phyloP scores from a whole-genome alignment of 2,329 filamentous ascomycete genomes.

The Ophiostoma triangulosporum region DNA sequence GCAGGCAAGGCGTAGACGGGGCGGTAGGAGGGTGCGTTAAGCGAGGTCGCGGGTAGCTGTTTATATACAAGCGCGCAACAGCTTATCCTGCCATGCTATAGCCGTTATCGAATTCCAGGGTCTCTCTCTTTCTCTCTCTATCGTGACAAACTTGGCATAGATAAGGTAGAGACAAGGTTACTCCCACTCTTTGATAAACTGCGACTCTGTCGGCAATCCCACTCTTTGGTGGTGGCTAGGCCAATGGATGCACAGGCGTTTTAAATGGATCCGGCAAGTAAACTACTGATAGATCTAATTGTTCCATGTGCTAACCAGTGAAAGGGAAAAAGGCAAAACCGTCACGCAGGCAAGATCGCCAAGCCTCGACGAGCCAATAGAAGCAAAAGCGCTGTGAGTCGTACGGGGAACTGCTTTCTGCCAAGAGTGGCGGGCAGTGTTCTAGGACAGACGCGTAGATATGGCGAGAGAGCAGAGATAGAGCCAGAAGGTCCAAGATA shows the following conservation, averaged over 20 bases:
- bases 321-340: too few relatives aligned
- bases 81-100: neutral
- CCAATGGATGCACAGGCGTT: too few relatives aligned
- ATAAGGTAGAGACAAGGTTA: neutral
- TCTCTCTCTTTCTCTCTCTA: too few relatives aligned
- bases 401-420: too few relatives aligned
- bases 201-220: neutral
- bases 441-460: neutral
- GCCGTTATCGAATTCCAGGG: neutral
- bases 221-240: neutral
- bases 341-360: neutral
- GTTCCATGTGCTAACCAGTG: too few relatives aligned
- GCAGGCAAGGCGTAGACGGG: neutral
- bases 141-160: neutral
- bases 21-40: too few relatives aligned
- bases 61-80: neutral
- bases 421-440: neutral
- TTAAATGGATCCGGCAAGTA: too few relatives aligned
- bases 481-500: too few relatives aligned
- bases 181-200: neutral
- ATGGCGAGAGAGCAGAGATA: neutral
- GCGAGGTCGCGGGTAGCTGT: neutral
- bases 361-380: neutral
- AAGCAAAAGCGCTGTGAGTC: too few relatives aligned
- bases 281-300: too few relatives aligned